phyloP scores from a whole-genome alignment of 495 filamentous ascomycete species.

The Penicillium flavigenum region DNA sequence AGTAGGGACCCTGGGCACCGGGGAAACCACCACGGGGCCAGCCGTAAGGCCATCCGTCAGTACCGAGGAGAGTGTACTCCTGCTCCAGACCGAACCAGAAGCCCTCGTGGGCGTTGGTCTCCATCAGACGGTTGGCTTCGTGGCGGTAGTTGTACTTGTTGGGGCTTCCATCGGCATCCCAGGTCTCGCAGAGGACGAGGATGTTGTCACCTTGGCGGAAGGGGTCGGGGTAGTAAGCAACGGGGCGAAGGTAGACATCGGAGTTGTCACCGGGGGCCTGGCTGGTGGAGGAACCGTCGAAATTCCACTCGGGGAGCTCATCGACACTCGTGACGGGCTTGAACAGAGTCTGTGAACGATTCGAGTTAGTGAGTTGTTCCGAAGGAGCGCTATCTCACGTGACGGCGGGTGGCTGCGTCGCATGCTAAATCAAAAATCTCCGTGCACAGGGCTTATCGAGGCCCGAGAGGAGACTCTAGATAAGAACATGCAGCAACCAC shows the following conservation, averaged over 20 bases:
- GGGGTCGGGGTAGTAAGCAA: conserved; percentile 87
- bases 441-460: conserved; percentile 36
- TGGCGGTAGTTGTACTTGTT: conserved; percentile 99
- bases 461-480: conserved; percentile 12
- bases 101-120: conserved; percentile 74
- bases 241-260: conserved; percentile 94
- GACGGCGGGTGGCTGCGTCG: conserved; percentile 32
- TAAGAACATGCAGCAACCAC: conserved; percentile 18
- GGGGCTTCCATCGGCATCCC: conserved; percentile 92
- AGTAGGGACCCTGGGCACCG: conserved; percentile 96
- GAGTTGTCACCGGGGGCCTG: conserved; percentile 97
- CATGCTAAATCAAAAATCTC: conserved; percentile 23
- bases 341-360: conserved; percentile 66
- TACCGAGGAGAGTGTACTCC: conserved; percentile 91
- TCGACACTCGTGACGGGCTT: conserved; percentile 62
- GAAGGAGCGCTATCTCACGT: conserved; percentile 29
- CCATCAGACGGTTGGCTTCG: conserved; percentile 84
- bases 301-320: conserved; percentile 98
- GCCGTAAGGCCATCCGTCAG: conserved; percentile 81
- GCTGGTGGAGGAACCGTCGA: conserved; percentile 92
- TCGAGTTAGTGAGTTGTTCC: conserved; percentile 18
- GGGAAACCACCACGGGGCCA: conserved; percentile 97
- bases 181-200: conserved; percentile 91
- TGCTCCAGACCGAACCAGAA: conserved; percentile 99
- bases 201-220: conserved; percentile 87